Percentiles rank a stretch among this genome's conserved stretches.
phyloP scores from a whole-genome alignment of 371 early-diverging fungal genomes.

The Haplosporangium sp. region DNA sequence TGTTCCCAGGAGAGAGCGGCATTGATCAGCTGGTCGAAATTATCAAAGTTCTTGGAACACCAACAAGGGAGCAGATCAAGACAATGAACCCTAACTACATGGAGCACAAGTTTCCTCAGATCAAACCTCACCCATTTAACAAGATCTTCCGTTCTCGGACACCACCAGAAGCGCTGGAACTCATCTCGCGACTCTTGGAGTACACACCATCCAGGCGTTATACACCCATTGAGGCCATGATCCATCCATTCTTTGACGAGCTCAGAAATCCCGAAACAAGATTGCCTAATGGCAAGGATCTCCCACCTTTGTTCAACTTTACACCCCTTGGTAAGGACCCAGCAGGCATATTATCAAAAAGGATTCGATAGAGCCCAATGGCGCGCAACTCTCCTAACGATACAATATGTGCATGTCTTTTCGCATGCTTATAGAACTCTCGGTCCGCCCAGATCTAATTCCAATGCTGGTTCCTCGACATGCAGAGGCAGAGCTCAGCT shows the following conservation, averaged over 20 bases:
- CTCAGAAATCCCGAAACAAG: slow-evolving; percentile 86
- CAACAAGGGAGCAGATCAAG: slow-evolving; percentile 94
- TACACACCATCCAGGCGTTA: slow-evolving; percentile 95
- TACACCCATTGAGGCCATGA: slow-evolving; percentile 94
- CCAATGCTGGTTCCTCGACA: slow-evolving; percentile 78
- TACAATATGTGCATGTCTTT: too few relatives aligned
- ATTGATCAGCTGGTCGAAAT: slow-evolving; percentile 99
- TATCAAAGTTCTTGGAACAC: slow-evolving; percentile 99
- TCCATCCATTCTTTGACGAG: slow-evolving; percentile 97
- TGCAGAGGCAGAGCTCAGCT: slow-evolving; percentile 65
- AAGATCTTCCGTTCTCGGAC: slow-evolving; percentile 89
- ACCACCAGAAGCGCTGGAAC: slow-evolving; percentile 88
- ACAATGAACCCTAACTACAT: slow-evolving; percentile 97
- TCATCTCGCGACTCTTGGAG: slow-evolving; percentile 89
- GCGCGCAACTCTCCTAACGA: too few relatives aligned
- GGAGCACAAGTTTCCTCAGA: slow-evolving; percentile 98
- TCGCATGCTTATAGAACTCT: slow-evolving; percentile 65
- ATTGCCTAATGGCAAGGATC: slow-evolving; percentile 80
- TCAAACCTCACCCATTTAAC: slow-evolving; percentile 92
- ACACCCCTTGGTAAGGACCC: slow-evolving; percentile 73
- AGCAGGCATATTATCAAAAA: neutral
- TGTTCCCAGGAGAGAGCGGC: slow-evolving; percentile 99
- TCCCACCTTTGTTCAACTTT: slow-evolving; percentile 95
- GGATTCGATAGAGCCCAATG: too few relatives aligned
- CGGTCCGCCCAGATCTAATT: slow-evolving; percentile 82